Evolutionary conservation across 2,329 filamentous ascomycete species (phyloP), one percentile per base, ranked within the genome.

Genomic region (Pseudopyricularia javanii): DNA sequence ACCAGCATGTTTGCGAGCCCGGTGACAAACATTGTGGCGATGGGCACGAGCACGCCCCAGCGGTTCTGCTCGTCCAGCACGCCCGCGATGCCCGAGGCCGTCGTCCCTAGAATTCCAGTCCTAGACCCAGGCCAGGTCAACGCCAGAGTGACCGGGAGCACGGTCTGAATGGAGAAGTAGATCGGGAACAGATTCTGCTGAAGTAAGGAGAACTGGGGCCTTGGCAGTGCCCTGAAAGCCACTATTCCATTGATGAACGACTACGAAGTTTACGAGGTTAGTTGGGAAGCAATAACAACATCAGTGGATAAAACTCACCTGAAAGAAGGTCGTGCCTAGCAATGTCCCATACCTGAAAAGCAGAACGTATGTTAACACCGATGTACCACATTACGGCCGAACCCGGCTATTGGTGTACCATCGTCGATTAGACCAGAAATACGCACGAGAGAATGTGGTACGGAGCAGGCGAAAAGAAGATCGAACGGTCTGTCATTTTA

Each of bases 131-230:
- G 90, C 64, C 88, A 91, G 4, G 91, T 96, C 53, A 94, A 64
- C 20, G 86, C 84, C 17, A 96, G 73, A 22, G 88, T 63, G 15
- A 85, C 67, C 0, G 93, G 88, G 1, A 91, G 72, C 6, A 77
- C 75, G 4, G 88, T 83, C 70, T 97, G 91, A 54, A 97, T 72
- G 47, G 80, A 74, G 67, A 97, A 97, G 74, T 95, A 98, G 61
- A 88, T 76, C 33, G 89, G 89, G 71, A 96, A 95, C 52, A 91
- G 80, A 57, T 80, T 80, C 58, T 82, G 77, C 69, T 96, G 91
- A 32, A 96, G 78, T 17, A 82, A 75, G 26, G 85, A 81, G 72
- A 98, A 97, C 64, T 88, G 82, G 0, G 88, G 80, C 26, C 88
- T 82, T 26, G 88, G 82, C 35, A 96, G 81, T 11, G 80, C 77